Conservation (phyloP, 1,139 yeast species). For the Debaryomyces sp. region DNA sequence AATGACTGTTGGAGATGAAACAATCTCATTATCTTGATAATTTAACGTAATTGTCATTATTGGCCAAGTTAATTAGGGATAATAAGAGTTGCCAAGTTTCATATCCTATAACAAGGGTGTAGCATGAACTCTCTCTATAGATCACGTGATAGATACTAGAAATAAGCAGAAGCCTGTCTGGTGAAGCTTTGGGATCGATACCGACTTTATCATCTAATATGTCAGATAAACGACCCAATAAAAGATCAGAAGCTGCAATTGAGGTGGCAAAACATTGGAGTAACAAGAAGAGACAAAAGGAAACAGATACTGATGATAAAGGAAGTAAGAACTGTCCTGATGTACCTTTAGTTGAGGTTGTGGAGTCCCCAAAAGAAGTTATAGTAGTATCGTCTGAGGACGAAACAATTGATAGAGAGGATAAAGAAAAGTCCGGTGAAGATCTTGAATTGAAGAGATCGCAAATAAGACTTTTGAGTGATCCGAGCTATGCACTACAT, state of each 20-base stretch:
- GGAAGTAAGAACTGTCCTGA: background rate
- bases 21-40: constrained; percentile 39
- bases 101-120: background rate
- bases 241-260: constrained; percentile 26
- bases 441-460: constrained; percentile 14
- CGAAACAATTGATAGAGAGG: background rate
- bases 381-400: background rate
- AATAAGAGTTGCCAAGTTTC: background rate
- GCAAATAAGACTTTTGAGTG: constrained; percentile 27
- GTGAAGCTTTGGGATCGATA: background rate
- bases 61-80: background rate
- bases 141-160: background rate
- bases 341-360: constrained; percentile 2
- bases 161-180: background rate
- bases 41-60: constrained; percentile 36
- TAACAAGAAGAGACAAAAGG: constrained; percentile 12
- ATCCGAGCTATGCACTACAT: constrained; percentile 24
- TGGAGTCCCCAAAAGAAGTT: constrained; percentile 3
- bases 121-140: background rate
- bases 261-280: constrained; percentile 33
- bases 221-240: constrained; percentile 9
- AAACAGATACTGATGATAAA: background rate
- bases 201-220: background rate
- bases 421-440: background rate
- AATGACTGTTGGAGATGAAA: constrained; percentile 45